These are phyloP conservation scores for Monilinia fructicola DNA, from an alignment of 2,329 filamentous ascomycete species.

Conservation along the genomic window DNA sequence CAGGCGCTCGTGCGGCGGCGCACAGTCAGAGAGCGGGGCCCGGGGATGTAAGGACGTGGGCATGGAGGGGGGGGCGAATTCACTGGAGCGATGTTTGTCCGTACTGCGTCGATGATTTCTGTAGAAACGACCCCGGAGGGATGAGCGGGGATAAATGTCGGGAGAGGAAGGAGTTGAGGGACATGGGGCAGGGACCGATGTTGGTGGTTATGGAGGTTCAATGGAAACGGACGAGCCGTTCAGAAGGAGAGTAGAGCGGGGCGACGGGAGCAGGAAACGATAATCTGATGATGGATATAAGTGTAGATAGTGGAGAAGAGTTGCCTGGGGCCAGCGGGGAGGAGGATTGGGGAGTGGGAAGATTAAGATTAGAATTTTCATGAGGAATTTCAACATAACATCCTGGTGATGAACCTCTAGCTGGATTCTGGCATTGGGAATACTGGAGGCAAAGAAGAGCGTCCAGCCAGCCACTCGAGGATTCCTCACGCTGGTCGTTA, in stretches of 20 bases:
- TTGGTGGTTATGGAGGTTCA: constrained; percentile 7
- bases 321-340: background rate
- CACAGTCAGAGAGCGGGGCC: background rate
- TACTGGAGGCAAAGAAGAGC: too few relatives aligned
- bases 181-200: constrained; percentile 1
- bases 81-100: constrained; percentile 18
- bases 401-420: too few relatives aligned
- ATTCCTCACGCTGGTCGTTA: too few relatives aligned
- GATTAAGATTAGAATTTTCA: background rate
- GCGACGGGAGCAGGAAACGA: background rate
- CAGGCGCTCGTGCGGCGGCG: background rate
- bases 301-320: background rate
- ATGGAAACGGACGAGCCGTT: background rate
- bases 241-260: background rate
- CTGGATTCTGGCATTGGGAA: too few relatives aligned
- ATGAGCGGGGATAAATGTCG: constrained; percentile 1
- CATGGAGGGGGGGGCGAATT: background rate
- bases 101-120: background rate
- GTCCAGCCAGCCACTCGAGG: too few relatives aligned
- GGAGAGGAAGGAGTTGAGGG: background rate
- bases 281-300: background rate
- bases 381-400: too few relatives aligned
- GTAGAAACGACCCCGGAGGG: background rate
- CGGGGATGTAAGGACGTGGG: constrained; percentile 3
- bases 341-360: background rate